Base-by-base conservation (phyloP, 2,329 filamentous ascomycete genomes). In the Sarocladium brachiariae region DNA sequence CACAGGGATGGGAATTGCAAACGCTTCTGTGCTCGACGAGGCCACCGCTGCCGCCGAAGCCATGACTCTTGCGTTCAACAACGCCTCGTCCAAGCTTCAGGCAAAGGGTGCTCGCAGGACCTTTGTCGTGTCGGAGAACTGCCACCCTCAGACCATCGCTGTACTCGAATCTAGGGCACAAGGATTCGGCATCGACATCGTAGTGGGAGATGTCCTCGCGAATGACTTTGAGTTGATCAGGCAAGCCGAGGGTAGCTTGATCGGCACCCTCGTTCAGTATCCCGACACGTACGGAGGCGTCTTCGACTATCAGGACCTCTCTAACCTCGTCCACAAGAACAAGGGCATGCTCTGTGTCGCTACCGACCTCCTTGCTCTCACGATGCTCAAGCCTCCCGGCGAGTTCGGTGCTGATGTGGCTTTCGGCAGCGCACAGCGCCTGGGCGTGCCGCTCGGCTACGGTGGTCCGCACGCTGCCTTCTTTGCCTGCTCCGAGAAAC, bases 381-480 rank as follows among this genome's bases (percentile, higher is more conserved):
- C 92, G 1, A 70, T 95, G 10, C 78, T 96, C 48, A 93, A 87
- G 49, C 88, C 92, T 1, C 92, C 92, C 0, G 91, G 91, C 46
- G 92, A 96, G 64, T 96, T 92, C 70, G 92, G 92, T 37, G 92
- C 92, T 19, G 92, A 97, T 64, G 89, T 97, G 59, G 92, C 91
- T 4, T 95, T 97, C 64, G 92, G 92, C 58, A 96, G 86, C 62
- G 84, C 92, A 14, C 92, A 97, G 72, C 78, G 92, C 52, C 86
- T 96, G 54, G 92, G 92, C 65, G 88, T 97, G 13, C 91, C 92
- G 2, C 82, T 96, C 63, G 92, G 92, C 47, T 95, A 85, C 59
- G 92, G 92, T 61, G 92, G 92, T 18, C 92, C 92, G n/a, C 92
- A 96, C 63, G 92, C 92, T 23, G 92, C 91, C 16, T 97, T 97